A percentile compares a stretch with the other conserved stretches of the same genome.
These are phyloP conservation scores for Sicyos edulis DNA, from an alignment of 306 rosid genomes.

Conservation along the genomic window DNA sequence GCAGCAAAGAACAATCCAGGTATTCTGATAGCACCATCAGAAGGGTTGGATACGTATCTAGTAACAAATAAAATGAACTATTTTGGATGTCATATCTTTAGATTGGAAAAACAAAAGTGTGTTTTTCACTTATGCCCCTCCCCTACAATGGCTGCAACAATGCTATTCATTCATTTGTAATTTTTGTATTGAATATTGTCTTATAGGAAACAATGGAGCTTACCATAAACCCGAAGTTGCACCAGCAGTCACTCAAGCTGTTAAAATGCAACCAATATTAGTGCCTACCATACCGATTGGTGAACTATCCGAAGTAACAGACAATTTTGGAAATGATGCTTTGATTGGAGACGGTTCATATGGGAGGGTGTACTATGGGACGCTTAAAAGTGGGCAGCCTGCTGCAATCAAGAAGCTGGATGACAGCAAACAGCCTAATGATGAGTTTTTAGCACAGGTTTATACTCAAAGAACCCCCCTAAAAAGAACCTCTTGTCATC, in stretches of 20 bases:
- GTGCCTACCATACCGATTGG: slow-evolving; percentile 11
- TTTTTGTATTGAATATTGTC: neutral
- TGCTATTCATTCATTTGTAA: neutral
- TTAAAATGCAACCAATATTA: slow-evolving; percentile 19
- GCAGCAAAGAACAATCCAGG: slow-evolving; percentile 37
- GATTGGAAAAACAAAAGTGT: neutral
- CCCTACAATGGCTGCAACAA: neutral
- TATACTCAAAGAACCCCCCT: neutral
- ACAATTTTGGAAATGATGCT: slow-evolving; percentile 19
- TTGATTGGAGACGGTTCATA: slow-evolving; percentile 23
- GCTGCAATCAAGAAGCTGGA: slow-evolving; percentile 23
- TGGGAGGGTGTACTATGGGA: slow-evolving; percentile 19
- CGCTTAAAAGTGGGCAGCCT: slow-evolving; percentile 19
- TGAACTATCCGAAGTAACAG: slow-evolving; percentile 21
- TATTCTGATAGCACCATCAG: slow-evolving; percentile 18
- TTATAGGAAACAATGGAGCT: slow-evolving; percentile 17
- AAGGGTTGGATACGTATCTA: neutral
- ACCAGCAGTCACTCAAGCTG: slow-evolving; percentile 21
- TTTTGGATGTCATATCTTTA: slow-evolving; percentile 2
- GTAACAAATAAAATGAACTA: neutral
- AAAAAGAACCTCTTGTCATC: neutral
- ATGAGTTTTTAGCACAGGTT: slow-evolving; percentile 24
- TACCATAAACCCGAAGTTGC: slow-evolving; percentile 12
- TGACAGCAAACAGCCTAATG: slow-evolving; percentile 23
- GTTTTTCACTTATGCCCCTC: neutral